phyloP scores from a whole-genome alignment of 805 yeast genomes.

The Hanseniaspora lachancei region DNA sequence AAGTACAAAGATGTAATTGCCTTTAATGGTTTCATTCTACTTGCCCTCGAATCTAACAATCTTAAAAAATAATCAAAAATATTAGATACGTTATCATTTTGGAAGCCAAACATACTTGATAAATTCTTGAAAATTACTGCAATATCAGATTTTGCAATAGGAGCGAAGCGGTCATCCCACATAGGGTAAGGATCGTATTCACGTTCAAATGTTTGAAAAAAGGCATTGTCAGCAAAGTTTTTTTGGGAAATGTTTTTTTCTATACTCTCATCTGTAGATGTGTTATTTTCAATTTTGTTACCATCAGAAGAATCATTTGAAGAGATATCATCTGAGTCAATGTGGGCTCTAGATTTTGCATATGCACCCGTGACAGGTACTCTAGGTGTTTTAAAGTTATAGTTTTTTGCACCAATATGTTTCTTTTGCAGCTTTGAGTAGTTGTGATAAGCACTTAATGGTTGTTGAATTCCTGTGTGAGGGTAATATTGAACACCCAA shows the following conservation, averaged over 20 bases:
- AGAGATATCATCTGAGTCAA: background rate
- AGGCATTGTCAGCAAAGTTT: conserved; percentile 29
- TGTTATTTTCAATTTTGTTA: background rate
- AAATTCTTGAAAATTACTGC: conserved; percentile 43
- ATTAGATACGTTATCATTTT: conserved; percentile 60
- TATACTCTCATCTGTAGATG: background rate
- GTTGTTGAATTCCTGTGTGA: conserved; percentile 7
- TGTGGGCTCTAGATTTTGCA: background rate
- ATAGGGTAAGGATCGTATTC: conserved; percentile 29
- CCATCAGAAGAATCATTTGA: background rate
- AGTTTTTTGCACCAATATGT: background rate
- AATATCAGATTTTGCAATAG: conserved; percentile 41
- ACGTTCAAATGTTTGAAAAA: conserved; percentile 33
- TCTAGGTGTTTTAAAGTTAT: conserved; percentile 13
- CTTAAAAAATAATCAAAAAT: conserved; percentile 71
- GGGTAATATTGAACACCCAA: conserved; percentile 4
- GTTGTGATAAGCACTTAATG: conserved; percentile 1
- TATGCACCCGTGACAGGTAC: conserved; percentile 26
- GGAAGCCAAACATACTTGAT: conserved; percentile 64
- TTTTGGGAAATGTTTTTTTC: background rate
- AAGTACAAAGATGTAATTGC: conserved; percentile 72
- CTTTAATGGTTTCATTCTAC: conserved; percentile 55
- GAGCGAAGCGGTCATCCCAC: conserved; percentile 27
- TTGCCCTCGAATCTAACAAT: conserved; percentile 73
- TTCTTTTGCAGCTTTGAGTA: background rate